Evolutionary conservation across 495 filamentous ascomycete genomes (phyloP).

Genomic region (Penicillium fimorum): DNA sequence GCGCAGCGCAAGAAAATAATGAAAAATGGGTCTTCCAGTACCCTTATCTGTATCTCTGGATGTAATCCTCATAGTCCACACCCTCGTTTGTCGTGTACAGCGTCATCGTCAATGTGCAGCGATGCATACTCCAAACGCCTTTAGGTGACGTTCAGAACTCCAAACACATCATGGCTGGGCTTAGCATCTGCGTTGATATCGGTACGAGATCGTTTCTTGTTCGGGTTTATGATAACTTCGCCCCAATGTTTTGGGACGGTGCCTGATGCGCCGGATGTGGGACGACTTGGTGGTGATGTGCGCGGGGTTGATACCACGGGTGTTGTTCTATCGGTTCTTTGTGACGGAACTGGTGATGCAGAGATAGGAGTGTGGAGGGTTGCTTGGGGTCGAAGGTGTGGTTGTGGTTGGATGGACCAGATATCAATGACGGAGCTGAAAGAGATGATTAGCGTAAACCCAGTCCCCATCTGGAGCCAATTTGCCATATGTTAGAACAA

Average conservation of each 20-base stretch:
- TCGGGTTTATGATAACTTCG: constrained; percentile 47
- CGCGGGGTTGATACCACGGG: constrained; percentile 24
- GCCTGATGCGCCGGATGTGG: constrained; percentile 21
- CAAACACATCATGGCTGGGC: constrained; percentile 42
- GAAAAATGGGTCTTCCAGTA: constrained; percentile 12
- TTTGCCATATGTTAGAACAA: neutral
- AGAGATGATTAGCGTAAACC: neutral
- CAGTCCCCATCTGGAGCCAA: neutral
- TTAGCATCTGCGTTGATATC: constrained; percentile 27
- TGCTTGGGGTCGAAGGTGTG: constrained; percentile 47
- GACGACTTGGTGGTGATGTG: constrained; percentile 18
- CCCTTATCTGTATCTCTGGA: constrained; percentile 5
- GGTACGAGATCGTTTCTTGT: constrained; percentile 37
- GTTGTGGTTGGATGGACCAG: constrained; percentile 51
- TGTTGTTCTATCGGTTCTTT: constrained; percentile 19
- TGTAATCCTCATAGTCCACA: neutral
- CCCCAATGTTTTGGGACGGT: constrained; percentile 48
- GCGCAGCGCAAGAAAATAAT: constrained; percentile 6
- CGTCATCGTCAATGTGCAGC: constrained; percentile 19
- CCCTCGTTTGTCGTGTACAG: constrained; percentile 14
- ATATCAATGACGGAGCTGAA: constrained; percentile 49
- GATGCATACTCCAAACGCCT: neutral
- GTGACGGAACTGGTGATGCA: constrained; percentile 29
- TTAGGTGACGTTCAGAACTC: constrained; percentile 43
- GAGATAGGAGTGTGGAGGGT: constrained; percentile 40